A percentile compares a stretch with the other conserved stretches of the same genome.
These are phyloP conservation scores for Adansonia rubrostipa DNA, from an alignment of 441 rosid genomes.

Conservation along the genomic window DNA sequence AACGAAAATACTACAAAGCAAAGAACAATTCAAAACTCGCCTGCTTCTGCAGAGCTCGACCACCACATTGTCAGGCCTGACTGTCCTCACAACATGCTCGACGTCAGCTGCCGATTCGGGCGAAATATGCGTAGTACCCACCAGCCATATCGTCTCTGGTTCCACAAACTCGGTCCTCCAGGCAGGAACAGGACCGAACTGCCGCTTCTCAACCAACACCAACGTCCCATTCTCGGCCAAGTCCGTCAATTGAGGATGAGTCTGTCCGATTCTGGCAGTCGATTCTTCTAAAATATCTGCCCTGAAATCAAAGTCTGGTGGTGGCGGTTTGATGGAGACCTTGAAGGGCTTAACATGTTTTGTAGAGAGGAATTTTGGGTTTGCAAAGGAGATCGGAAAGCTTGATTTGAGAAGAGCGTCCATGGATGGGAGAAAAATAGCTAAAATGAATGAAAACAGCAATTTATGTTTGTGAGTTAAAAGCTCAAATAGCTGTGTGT, in stretches of 20 bases:
- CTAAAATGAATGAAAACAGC: neutral
- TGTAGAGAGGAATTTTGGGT: slow-evolving; percentile 29
- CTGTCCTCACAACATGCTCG: slow-evolving; percentile 65
- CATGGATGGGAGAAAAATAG: slow-evolving; percentile 41
- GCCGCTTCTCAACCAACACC: slow-evolving; percentile 57
- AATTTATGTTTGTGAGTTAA: neutral
- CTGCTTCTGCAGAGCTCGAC: slow-evolving; percentile 95
- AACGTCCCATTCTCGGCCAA: slow-evolving; percentile 67
- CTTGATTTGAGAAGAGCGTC: slow-evolving; percentile 49
- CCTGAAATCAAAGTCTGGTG: slow-evolving; percentile 76
- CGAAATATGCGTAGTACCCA: slow-evolving; percentile 76
- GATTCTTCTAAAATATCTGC: slow-evolving; percentile 53
- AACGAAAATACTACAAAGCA: neutral
- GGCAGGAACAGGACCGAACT: slow-evolving; percentile 71
- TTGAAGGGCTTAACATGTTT: slow-evolving; percentile 42
- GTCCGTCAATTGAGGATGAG: slow-evolving; percentile 61
- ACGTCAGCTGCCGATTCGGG: slow-evolving; percentile 61
- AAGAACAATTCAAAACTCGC: slow-evolving; percentile 38
- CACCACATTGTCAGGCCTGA: slow-evolving; percentile 78
- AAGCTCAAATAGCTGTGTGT: neutral
- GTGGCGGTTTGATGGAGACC: slow-evolving; percentile 69
- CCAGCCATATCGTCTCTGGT: slow-evolving; percentile 77
- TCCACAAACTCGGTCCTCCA: slow-evolving; percentile 81
- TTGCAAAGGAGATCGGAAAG: slow-evolving; percentile 43
- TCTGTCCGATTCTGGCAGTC: slow-evolving; percentile 50